A percentile compares a stretch with the other conserved stretches of the same genome.
Conservation (phyloP, 495 filamentous ascomycete genomes). For the Aspergillus asperescens region DNA sequence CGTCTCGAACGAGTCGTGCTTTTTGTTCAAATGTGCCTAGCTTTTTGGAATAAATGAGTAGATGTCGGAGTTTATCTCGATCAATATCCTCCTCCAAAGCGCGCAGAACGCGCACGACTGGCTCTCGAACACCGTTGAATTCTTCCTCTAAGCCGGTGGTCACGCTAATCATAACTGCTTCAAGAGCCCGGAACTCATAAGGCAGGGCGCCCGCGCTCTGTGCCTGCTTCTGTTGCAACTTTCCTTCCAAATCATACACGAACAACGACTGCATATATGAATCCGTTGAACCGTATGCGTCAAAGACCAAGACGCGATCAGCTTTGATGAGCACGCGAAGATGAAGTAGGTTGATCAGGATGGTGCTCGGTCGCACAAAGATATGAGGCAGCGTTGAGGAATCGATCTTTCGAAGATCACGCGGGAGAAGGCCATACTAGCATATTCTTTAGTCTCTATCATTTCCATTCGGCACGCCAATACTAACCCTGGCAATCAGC, state of each 20-base stretch:
- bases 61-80: conserved; percentile 80
- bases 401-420: conserved; percentile 95
- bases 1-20: conserved; percentile 86
- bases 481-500: conserved; percentile 83
- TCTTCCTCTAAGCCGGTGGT: conserved; percentile 86
- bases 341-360: conserved; percentile 91
- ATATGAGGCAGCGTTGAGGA: conserved; percentile 98
- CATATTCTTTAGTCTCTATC: not conserved
- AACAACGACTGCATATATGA: conserved; percentile 94
- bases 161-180: conserved; percentile 55
- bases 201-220: conserved; percentile 49
- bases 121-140: conserved; percentile 86
- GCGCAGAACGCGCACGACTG: conserved; percentile 79
- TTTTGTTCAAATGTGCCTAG: conserved; percentile 97
- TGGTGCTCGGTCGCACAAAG: conserved; percentile 87
- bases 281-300: conserved; percentile 90
- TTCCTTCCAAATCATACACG: conserved; percentile 81
- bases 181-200: conserved; percentile 59
- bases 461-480: not conserved
- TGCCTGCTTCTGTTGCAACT: conserved; percentile 52
- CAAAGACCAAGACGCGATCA: conserved; percentile 89
- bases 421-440: conserved; percentile 90
- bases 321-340: conserved; percentile 90
- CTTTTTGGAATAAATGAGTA: conserved; percentile 91
- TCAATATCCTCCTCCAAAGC: conserved; percentile 97